Percentiles rank a stretch among this genome's conserved stretches.
phyloP scores from a whole-genome alignment of 2,329 filamentous ascomycete species.

The Aspergillus sp. region DNA sequence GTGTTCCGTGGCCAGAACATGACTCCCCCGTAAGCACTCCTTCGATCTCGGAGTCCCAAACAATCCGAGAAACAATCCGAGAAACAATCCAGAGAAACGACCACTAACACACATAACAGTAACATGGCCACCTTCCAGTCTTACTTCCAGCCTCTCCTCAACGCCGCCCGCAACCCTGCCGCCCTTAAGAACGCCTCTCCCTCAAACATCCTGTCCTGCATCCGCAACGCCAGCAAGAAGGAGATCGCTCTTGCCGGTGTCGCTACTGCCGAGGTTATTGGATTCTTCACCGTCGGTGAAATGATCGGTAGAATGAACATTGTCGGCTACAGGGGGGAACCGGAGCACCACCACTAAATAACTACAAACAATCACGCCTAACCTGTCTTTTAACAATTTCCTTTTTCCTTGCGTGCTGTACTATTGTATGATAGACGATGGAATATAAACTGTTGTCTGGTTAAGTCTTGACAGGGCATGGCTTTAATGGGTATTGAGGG shows the following conservation, averaged over 20 bases:
- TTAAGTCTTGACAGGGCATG: no score
- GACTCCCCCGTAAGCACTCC: conserved; percentile 77
- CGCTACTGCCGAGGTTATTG: conserved; percentile 77
- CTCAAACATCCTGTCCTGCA: conserved; percentile 48
- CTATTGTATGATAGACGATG: conserved; percentile 46
- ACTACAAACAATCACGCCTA: conserved; percentile 20
- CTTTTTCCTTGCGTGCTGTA: conserved; percentile 28
- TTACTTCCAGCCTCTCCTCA: conserved; percentile 74
- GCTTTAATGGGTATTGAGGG: no score
- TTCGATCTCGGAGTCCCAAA: neutral
- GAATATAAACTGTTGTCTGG: conserved; percentile 40
- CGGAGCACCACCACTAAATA: conserved; percentile 42
- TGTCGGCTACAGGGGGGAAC: conserved; percentile 79
- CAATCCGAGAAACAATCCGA: conserved; percentile 1
- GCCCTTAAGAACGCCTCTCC: conserved; percentile 55
- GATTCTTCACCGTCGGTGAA: conserved; percentile 97
- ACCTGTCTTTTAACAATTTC: conserved; percentile 27
- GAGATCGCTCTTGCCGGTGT: conserved; percentile 73
- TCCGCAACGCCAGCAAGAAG: conserved; percentile 66
- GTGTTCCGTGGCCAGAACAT: conserved; percentile 87
- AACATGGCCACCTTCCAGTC: conserved; percentile 76
- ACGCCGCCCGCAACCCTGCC: conserved; percentile 66
- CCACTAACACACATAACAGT: conserved; percentile 43
- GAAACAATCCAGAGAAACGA: conserved; percentile 1
- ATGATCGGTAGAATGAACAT: conserved; percentile 95